phyloP scores from a whole-genome alignment of 2,329 filamentous ascomycete species.

The Alternaria arborescens region DNA sequence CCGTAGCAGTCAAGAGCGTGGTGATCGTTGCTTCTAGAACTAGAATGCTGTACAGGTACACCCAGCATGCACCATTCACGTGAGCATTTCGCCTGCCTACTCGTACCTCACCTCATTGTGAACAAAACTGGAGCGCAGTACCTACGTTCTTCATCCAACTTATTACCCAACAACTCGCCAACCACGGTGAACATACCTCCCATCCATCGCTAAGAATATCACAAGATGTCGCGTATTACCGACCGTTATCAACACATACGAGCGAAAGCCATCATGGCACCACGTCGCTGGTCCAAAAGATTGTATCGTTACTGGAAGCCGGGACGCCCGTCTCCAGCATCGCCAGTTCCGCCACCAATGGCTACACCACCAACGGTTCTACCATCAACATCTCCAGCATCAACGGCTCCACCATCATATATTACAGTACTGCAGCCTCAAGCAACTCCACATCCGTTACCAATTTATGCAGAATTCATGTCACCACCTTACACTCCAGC shows the following conservation, averaged over 20 bases:
- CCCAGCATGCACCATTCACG: not conserved
- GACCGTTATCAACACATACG: not conserved
- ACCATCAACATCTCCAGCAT: not conserved
- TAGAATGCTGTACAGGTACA: not conserved
- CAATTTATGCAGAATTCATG: not conserved
- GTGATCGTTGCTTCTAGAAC: not conserved
- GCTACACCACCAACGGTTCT: not conserved
- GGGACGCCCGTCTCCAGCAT: not conserved
- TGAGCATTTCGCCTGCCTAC: not conserved
- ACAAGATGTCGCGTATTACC: not conserved
- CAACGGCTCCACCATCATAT: not conserved
- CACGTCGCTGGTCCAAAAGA: not conserved
- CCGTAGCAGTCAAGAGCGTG: not conserved
- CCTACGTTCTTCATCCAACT: not conserved
- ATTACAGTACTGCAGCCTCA: not conserved
- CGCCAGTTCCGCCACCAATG: too few relatives aligned
- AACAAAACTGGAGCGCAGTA: not conserved
- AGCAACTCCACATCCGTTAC: not conserved
- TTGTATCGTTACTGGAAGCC: not conserved
- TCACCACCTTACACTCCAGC: too few relatives aligned
- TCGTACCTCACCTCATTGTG: not conserved
- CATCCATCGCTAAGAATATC: not conserved
- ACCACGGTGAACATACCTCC: not conserved
- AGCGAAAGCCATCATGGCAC: not conserved
- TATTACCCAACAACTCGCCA: not conserved